A percentile compares a stretch with the other conserved stretches of the same genome.
These are phyloP conservation scores for Globisporangium alternatum DNA, from an alignment of 352 stramenopile genomes.

Conservation along the genomic window DNA sequence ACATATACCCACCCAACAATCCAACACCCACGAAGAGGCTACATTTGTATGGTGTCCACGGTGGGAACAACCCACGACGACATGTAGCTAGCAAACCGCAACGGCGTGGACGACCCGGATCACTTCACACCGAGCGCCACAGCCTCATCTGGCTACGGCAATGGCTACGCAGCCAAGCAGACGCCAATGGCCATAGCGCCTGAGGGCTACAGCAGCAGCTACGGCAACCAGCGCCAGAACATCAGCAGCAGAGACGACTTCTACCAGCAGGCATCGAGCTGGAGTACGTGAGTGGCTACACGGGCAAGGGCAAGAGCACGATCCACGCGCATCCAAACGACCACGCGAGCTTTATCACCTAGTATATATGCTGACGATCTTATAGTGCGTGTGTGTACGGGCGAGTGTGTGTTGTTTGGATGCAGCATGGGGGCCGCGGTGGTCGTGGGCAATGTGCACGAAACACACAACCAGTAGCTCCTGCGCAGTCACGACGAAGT, in stretches of 20 bases:
- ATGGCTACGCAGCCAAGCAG: background rate
- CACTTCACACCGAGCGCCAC: constrained; percentile 45
- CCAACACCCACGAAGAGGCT: too few species aligned
- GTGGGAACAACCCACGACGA: too few species aligned
- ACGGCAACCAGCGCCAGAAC: constrained; percentile 10
- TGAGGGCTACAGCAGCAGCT: background rate
- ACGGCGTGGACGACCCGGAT: constrained; percentile 46
- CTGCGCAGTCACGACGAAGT: constrained; percentile 55
- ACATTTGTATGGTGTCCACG: too few species aligned
- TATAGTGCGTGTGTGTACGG: background rate
- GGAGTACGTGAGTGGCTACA: constrained; percentile 65
- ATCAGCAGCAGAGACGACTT: constrained; percentile 16
- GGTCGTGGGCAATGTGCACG: constrained; percentile 43
- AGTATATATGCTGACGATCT: constrained; percentile 18
- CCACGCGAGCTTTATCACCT: constrained; percentile 51
- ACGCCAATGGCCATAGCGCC: background rate
- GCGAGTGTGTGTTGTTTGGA: background rate
- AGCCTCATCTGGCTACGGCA: constrained; percentile 3
- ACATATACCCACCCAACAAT: too few species aligned
- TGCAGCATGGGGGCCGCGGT: constrained; percentile 54
- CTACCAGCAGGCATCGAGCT: constrained; percentile 41
- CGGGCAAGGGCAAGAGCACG: constrained; percentile 49
- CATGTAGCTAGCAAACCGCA: too few species aligned
- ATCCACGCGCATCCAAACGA: constrained; percentile 53
- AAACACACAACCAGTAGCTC: constrained; percentile 51